phyloP scores from a whole-genome alignment of 169 alveolate species.

The Eimeria maxima region DNA sequence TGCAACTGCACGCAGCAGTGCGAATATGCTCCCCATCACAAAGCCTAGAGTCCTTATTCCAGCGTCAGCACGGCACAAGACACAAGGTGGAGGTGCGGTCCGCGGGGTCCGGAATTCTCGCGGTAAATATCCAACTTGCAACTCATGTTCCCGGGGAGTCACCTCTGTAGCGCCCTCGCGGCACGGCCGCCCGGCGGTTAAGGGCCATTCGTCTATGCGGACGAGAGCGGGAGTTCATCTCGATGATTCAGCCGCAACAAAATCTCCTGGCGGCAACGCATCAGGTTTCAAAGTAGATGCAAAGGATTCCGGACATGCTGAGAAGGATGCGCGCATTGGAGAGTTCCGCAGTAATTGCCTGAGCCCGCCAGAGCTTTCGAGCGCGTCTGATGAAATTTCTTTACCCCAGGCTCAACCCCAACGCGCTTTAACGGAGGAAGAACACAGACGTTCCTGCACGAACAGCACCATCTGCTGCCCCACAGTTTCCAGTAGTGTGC shows the following conservation, averaged over 20 bases:
- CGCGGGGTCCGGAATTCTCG: conserved; percentile 55
- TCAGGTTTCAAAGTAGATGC: conserved; percentile 2
- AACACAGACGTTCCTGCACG: neutral
- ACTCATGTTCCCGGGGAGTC: conserved; percentile 18
- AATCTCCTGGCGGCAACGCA: neutral
- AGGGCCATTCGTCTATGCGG: conserved; percentile 6
- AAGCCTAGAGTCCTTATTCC: conserved; percentile 24
- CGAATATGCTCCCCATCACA: conserved; percentile 2
- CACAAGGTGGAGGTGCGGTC: neutral
- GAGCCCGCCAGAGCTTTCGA: neutral
- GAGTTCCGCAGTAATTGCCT: neutral
- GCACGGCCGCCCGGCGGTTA: conserved; percentile 10
- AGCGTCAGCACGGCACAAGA: neutral
- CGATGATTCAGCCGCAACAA: neutral
- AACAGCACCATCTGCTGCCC: neutral
- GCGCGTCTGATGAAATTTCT: neutral
- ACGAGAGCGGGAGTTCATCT: neutral
- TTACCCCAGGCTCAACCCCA: neutral
- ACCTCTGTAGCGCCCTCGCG: conserved; percentile 9
- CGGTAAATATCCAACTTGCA: neutral
- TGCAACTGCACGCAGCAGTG: conserved; percentile 49
- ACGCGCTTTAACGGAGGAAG: neutral
- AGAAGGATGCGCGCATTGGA: neutral
- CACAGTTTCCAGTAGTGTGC: neutral
- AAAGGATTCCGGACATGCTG: neutral